A percentile compares a stretch with the other conserved stretches of the same genome.
Conservation (phyloP, 805 yeast genomes). For the Saturnispora sekii region DNA sequence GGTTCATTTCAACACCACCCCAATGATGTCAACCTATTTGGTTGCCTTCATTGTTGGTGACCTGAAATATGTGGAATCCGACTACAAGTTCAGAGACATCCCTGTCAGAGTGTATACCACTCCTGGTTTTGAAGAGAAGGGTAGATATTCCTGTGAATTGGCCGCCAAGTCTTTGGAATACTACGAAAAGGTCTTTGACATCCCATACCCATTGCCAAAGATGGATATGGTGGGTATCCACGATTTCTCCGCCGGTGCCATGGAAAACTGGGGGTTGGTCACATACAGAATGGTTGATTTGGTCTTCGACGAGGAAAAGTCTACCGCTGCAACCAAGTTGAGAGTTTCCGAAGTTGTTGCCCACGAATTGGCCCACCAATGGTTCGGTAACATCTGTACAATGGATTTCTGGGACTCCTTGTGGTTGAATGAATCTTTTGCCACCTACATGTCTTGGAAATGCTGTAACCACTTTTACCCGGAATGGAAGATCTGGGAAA, state of each 20-base stretch:
- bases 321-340: conserved; percentile 46
- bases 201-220: conserved; percentile 70
- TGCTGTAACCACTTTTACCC: conserved; percentile 66
- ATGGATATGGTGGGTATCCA: conserved; percentile 76
- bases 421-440: conserved; percentile 87
- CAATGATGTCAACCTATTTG: conserved; percentile 46
- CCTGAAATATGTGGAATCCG: conserved; percentile 41
- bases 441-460: conserved; percentile 75
- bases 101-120: conserved; percentile 48
- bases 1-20: conserved; percentile 38
- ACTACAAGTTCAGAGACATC: conserved; percentile 36
- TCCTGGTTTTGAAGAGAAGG: conserved; percentile 37
- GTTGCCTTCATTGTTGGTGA: conserved; percentile 54
- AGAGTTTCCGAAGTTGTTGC: conserved; percentile 77
- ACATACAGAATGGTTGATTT: conserved; percentile 56
- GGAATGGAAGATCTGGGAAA: conserved; percentile 70
- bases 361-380: conserved; percentile 88
- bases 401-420: conserved; percentile 93
- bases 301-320: conserved; percentile 37
- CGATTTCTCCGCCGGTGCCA: conserved; percentile 74
- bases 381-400: conserved; percentile 86
- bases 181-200: conserved; percentile 39
- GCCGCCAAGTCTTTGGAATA: conserved; percentile 46
- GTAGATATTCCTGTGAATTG: conserved; percentile 38
- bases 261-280: conserved; percentile 87